Base-by-base conservation (phyloP, 257 asterid genomes). In the Solanum habrochaites region DNA sequence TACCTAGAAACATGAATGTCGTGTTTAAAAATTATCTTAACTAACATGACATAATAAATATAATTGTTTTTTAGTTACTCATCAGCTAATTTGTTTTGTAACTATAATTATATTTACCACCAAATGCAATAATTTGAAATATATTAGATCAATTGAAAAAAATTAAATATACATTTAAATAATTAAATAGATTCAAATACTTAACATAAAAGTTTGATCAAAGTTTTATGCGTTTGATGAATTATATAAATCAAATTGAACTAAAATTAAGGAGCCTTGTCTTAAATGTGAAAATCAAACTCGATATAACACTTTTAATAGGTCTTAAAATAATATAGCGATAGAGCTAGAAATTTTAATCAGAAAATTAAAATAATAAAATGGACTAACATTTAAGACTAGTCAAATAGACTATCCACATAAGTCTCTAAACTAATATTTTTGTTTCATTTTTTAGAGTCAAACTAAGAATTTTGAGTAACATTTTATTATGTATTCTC, bases 1-100 rank as follows among this genome's bases (percentile, higher is more conserved):
- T 75, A n/a, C 35, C 35, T 66, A 40, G 37, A 42, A 8, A 72
- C 58, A 74, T 40, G 23, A 75, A 42, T 75, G 2, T 21, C 0
- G 83, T 40, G 58, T 40, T 73, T 39, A 37, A 18, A 39, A n/a
- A 40, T 75, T 16, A 75, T 11, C 25, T 40, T 13, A 23, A 40
- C 12, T 23, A 75, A 73, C 35, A n/a, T 75, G 83, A 40, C 82
- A 73, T 75, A 42, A 11, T 37, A 75, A 40, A 40, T 75, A 13
- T 40, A 18, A n/a, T 75, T 42, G 83, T 42, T 21, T 75, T 75
- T 75, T 75, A 39, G 82, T 40, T 12, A 23, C 81, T 23, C 81
- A 21, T 20, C 29, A 64, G 37, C 29, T 72, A 73, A 37, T 73
- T 73, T 73, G 49, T 73, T 39, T 37, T 6, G 32, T 73, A 35